phyloP scores from a whole-genome alignment of 495 filamentous ascomycete species.

The Cercophora scortea region DNA sequence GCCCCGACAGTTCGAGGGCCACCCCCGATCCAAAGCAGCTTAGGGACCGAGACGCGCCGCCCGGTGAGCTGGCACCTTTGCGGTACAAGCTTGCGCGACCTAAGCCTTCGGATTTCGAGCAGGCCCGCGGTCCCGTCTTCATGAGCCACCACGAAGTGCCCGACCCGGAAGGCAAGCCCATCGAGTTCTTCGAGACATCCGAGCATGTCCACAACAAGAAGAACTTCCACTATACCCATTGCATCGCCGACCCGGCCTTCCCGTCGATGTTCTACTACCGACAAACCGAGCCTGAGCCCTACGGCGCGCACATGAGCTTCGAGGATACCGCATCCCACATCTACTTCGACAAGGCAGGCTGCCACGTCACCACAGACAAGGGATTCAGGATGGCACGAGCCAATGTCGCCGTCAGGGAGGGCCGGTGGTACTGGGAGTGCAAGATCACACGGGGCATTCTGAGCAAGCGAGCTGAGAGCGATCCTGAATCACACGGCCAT shows the following conservation, averaged over 20 bases:
- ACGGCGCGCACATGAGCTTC: constrained; percentile 74
- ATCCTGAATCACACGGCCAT: constrained; percentile 52
- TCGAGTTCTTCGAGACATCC: constrained; percentile 53
- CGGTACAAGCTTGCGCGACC: constrained; percentile 54
- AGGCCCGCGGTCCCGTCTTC: constrained; percentile 48
- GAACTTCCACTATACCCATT: constrained; percentile 82
- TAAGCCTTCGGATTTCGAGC: constrained; percentile 50
- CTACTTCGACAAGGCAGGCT: constrained; percentile 54
- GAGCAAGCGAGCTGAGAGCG: constrained; percentile 31
- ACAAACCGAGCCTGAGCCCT: constrained; percentile 77
- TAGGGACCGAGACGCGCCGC: constrained; percentile 30
- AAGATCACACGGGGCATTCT: constrained; percentile 62
- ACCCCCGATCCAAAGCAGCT: constrained; percentile 51
- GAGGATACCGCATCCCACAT: constrained; percentile 82
- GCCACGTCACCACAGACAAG: constrained; percentile 65
- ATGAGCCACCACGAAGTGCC: constrained; percentile 39
- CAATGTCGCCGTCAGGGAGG: constrained; percentile 88
- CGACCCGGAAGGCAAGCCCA: constrained; percentile 34
- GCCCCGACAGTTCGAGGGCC: constrained; percentile 37
- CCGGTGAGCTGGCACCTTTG: constrained; percentile 38
- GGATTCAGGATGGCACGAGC: constrained; percentile 78
- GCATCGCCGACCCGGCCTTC: constrained; percentile 80
- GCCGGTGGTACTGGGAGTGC: constrained; percentile 90
- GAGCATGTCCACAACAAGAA: constrained; percentile 85
- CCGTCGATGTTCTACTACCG: constrained; percentile 83